These are phyloP conservation scores for Sclerospora graminicola DNA, from an alignment of 352 stramenopile genomes.

Conservation along the genomic window DNA sequence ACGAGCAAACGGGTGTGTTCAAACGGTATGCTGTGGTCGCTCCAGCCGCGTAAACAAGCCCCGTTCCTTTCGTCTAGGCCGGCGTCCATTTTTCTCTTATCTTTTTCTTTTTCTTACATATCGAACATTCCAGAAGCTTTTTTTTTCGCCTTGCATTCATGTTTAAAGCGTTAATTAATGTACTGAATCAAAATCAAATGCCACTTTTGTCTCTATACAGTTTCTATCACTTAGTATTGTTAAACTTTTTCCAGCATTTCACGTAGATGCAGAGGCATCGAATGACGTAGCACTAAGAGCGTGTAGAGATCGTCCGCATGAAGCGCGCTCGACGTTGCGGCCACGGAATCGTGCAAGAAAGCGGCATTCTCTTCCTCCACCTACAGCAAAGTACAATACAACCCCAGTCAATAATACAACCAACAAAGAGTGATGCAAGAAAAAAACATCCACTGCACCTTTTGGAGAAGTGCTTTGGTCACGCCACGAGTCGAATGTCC, in stretches of 20 bases:
- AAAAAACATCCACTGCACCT: slow-evolving; percentile 22
- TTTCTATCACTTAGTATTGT: no score
- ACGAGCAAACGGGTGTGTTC: slow-evolving; percentile 58
- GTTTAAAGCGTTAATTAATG: not conserved
- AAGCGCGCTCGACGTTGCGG: slow-evolving; percentile 35
- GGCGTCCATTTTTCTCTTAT: slow-evolving; percentile 2
- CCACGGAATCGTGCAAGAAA: slow-evolving; percentile 43
- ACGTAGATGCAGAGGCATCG: slow-evolving; percentile 30
- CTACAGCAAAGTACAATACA: slow-evolving; percentile 19
- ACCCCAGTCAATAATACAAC: not conserved
- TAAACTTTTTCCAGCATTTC: slow-evolving; percentile 27
- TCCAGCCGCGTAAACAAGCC: slow-evolving; percentile 36
- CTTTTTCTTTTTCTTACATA: slow-evolving; percentile 1
- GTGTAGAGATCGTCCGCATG: slow-evolving; percentile 63
- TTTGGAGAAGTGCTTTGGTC: slow-evolving; percentile 39
- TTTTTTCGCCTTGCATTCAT: no score
- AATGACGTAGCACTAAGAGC: slow-evolving; percentile 39
- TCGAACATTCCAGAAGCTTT: no score
- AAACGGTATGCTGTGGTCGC: slow-evolving; percentile 47
- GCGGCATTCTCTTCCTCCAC: slow-evolving; percentile 56
- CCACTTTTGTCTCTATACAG: no score
- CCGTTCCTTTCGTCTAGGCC: slow-evolving; percentile 7
- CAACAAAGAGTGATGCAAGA: not conserved
- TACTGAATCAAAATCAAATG: not conserved
- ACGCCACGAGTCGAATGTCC: slow-evolving; percentile 18